Percentiles rank a stretch among this genome's conserved stretches.
These are phyloP conservation scores for Grosmannia serpens DNA, from an alignment of 2,329 filamentous ascomycete genomes.

Conservation along the genomic window DNA sequence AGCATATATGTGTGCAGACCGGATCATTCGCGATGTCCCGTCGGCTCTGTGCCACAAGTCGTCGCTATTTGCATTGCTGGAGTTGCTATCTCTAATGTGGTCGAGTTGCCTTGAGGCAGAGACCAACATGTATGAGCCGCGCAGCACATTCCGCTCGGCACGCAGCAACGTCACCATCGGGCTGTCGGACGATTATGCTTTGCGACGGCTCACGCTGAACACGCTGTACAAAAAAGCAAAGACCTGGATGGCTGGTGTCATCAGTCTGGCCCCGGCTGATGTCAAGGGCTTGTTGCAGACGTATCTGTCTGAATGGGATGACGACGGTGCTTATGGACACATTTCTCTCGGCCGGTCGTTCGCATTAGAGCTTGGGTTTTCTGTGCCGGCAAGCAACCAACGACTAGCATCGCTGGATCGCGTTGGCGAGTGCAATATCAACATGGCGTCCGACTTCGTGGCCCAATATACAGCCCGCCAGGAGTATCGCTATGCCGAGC, in stretches of 20 bases:
- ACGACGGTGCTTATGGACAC: conserved; percentile 83
- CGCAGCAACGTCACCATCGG: conserved; percentile 73
- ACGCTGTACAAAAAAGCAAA: conserved; percentile 66
- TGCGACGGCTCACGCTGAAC: conserved; percentile 69
- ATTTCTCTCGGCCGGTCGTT: conserved; percentile 89
- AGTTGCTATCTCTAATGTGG: conserved; percentile 92
- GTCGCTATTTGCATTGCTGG: conserved; percentile 84
- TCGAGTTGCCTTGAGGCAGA: conserved; percentile 86
- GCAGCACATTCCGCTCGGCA: conserved; percentile 65
- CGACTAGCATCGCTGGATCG: conserved; percentile 71
- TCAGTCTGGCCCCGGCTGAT: conserved; percentile 80
- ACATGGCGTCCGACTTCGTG: conserved; percentile 90
- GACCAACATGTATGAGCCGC: conserved; percentile 84
- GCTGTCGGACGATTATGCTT: conserved; percentile 84
- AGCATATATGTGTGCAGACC: conserved; percentile 71
- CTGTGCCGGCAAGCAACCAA: conserved; percentile 78
- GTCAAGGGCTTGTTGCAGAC: conserved; percentile 93
- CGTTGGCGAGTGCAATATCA: conserved; percentile 63
- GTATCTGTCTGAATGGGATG: conserved; percentile 88
- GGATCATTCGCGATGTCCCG: conserved; percentile 72
- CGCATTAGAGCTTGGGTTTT: conserved; percentile 80
- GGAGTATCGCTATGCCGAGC: conserved; percentile 83
- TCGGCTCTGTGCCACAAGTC: conserved; percentile 83
- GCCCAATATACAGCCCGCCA: conserved; percentile 95
- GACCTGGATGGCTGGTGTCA: conserved; percentile 66